Percentiles rank a stretch among this genome's conserved stretches.
These are phyloP conservation scores for Crithidia expoeki DNA, from an alignment of 208 protist genomes.

Conservation along the genomic window DNA sequence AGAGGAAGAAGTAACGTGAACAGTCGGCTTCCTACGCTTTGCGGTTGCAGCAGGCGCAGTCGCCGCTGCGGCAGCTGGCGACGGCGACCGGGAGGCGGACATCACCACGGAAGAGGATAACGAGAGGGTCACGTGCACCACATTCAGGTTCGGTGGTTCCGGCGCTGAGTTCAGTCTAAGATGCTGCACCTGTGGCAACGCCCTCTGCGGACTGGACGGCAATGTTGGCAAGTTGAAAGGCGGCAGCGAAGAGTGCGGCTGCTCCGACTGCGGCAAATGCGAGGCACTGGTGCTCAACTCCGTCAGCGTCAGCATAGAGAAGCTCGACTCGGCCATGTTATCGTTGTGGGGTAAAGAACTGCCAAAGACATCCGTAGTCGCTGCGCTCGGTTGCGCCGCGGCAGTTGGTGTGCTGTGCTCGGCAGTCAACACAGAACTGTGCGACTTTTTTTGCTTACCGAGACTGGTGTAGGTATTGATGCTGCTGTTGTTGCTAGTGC, in stretches of 20 bases:
- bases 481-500: not conserved
- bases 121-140: not conserved
- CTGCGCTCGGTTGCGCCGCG: not conserved
- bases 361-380: slow-evolving; percentile 1
- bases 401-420: not conserved
- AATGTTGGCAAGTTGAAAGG: slow-evolving; percentile 8
- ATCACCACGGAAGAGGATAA: not conserved
- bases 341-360: not conserved
- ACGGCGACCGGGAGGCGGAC: not conserved
- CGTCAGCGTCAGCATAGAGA: not conserved
- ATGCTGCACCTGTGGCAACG: not conserved
- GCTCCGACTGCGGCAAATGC: not conserved
- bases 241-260: not conserved
- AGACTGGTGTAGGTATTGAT: not conserved
- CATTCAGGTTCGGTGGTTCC: not conserved
- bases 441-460: not conserved
- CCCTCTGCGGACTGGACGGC: slow-evolving; percentile 1
- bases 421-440: no score
- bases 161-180: not conserved
- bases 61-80: not conserved
- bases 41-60: not conserved
- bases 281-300: not conserved
- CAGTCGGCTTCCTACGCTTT: not conserved
- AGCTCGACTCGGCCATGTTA: not conserved
- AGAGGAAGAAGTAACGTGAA: not conserved